Evolutionary conservation across 129 eudicot genomes (phyloP), one percentile per base, ranked within the genome.

Genomic region (Escallonia rubra): DNA sequence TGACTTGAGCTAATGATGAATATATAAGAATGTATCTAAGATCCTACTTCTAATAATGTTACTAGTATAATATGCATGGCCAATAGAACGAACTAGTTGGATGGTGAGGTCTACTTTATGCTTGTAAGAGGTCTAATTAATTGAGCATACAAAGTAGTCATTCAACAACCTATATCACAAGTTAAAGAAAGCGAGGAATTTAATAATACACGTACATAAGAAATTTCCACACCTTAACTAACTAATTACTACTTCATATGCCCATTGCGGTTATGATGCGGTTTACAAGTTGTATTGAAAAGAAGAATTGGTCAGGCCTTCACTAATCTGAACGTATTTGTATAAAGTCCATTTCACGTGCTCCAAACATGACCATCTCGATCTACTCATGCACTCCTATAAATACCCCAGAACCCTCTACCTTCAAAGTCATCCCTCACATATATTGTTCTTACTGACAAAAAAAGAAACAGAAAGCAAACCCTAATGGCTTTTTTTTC

Each of bases 401-500:
- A 75, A 67, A 75, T 75, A 60, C 42, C 8, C 61, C 43, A 2
- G 5, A 15, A 54, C 65, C 13, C 69, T n/a, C 69, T 14, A 16
- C 15, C 12, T 59, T 12, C 41, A 15, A 57, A 51, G 58, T 34
- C 61, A 42, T 34, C 43, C 62, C 69, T 72, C 2, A 15, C 54
- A 6, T 41, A 47, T 66, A 43, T 53, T 6, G 13, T 43, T 6
- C 6, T 3, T 56, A 39, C n/a, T 3, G 4, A 40, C 5, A 12
- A 10, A 2, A 7, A 42, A 67, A 34, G 52, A 66, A 67, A 44
- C 5, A 10, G 46, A 46, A 9, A 16, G 38, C 41, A 62, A 56
- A 34, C 38, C 44, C 11, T 10, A 61, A 78, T 80, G 90, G 75
- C 87, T 2, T 10, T 77, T 50, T 57, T 66, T 45, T 80, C 90